Evolutionary conservation across 2,329 filamentous ascomycete genomes (phyloP).

Genomic region (Fonsecaea pedrosoi): DNA sequence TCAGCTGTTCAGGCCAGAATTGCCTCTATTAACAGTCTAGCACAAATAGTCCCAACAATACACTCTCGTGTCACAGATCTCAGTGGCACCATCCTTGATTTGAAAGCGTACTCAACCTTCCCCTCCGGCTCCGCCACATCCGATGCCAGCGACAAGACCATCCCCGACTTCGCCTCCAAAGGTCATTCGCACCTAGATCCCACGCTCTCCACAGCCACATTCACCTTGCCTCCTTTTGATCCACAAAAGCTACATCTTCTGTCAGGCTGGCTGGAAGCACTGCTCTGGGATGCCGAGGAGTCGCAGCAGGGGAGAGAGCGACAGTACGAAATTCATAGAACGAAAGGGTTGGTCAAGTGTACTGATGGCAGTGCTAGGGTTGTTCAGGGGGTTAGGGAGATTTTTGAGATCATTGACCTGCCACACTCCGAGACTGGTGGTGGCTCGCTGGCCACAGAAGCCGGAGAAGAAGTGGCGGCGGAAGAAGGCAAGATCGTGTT

Average conservation of each 20-base stretch:
- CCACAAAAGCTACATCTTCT: constrained; percentile 66
- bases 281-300: constrained; percentile 73
- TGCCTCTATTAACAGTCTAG: constrained; percentile 84
- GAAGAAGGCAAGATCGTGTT: constrained; percentile 52
- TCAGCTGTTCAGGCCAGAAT: constrained; percentile 73
- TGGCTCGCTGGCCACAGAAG: not conserved
- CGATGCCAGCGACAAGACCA: not conserved
- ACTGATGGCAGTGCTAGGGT: constrained; percentile 72
- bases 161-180: constrained; percentile 71
- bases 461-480: not conserved
- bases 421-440: constrained; percentile 40
- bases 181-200: constrained; percentile 92
- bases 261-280: constrained; percentile 79
- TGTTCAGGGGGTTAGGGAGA: constrained; percentile 87
- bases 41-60: constrained; percentile 80
- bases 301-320: constrained; percentile 37
- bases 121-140: constrained; percentile 52
- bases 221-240: constrained; percentile 69
- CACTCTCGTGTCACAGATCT: constrained; percentile 80
- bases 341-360: constrained; percentile 74
- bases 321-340: constrained; percentile 80
- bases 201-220: constrained; percentile 81
- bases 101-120: constrained; percentile 91
- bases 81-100: constrained; percentile 83
- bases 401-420: constrained; percentile 85